Percentiles rank a stretch among this genome's conserved stretches.
Evolutionary conservation across 2,329 filamentous ascomycete species (phyloP).

Genomic region (Alternaria triticina): DNA sequence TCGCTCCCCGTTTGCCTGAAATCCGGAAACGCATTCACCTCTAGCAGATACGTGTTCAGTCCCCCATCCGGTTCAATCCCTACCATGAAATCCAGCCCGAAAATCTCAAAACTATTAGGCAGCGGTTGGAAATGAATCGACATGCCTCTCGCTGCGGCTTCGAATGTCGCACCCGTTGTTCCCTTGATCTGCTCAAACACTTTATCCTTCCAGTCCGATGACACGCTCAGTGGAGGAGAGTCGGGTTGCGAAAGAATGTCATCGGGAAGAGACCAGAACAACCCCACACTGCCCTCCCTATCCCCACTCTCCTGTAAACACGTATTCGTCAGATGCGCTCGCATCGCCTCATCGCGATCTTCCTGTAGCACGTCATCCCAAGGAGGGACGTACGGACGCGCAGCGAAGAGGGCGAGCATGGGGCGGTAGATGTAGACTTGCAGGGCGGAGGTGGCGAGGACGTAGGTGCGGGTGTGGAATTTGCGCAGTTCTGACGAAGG

Average conservation of each 20-base stretch:
- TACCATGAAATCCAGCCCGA: constrained; percentile 88
- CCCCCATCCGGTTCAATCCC: constrained; percentile 51
- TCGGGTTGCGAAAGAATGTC: too few relatives aligned
- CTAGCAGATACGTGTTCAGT: constrained; percentile 73
- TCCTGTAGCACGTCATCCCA: constrained; percentile 43
- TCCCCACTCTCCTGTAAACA: constrained; percentile 74
- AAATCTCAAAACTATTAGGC: constrained; percentile 89
- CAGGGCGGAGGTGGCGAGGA: constrained; percentile 79
- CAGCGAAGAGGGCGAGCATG: constrained; percentile 94
- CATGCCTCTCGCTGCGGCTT: constrained; percentile 84
- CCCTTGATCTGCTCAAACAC: constrained; percentile 77
- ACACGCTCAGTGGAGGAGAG: too few relatives aligned
- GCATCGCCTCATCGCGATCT: constrained; percentile 57
- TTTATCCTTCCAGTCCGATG: constrained; percentile 65
- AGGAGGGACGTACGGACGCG: constrained; percentile 72
- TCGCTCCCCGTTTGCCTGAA: constrained; percentile 88
- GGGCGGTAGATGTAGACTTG: constrained; percentile 84
- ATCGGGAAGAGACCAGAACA: constrained; percentile 85
- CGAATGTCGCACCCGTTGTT: constrained; percentile 79
- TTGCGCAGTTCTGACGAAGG: constrained; percentile 63
- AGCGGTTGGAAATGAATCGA: constrained; percentile 90
- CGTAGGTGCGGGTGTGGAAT: constrained; percentile 94
- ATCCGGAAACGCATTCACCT: constrained; percentile 96
- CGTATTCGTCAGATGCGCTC: constrained; percentile 89
- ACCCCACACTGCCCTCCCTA: constrained; percentile 69